A percentile compares a stretch with the other conserved stretches of the same genome.
These are phyloP conservation scores for Austroboletus niveus DNA, from an alignment of 1,284 basidiomycete species.

Conservation along the genomic window DNA sequence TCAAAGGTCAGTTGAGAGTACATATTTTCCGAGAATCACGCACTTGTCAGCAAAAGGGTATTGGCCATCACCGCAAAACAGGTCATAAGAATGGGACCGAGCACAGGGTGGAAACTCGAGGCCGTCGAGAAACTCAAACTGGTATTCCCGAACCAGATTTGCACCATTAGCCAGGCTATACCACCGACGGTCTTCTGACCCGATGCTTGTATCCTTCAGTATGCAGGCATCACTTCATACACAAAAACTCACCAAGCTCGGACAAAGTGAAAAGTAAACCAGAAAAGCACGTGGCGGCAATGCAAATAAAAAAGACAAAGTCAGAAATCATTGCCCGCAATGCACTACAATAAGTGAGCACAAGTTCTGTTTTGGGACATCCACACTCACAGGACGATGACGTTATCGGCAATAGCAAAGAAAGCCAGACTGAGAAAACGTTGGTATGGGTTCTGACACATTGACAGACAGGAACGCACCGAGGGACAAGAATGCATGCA, in stretches of 20 bases:
- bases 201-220: conserved; percentile 35
- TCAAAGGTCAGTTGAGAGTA: neutral
- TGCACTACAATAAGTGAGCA: conserved; percentile 44
- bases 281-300: conserved; percentile 83
- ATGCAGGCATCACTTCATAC: neutral
- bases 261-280: conserved; percentile 84
- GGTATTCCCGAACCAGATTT: conserved; percentile 84
- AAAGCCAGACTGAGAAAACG: conserved; percentile 63
- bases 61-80: conserved; percentile 81
- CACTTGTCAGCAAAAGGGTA: conserved; percentile 78
- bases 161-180: conserved; percentile 79
- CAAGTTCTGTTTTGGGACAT: neutral
- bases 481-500: conserved; percentile 84
- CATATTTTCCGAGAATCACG: conserved; percentile 24
- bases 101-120: conserved; percentile 77
- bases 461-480: conserved; percentile 38
- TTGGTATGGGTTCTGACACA: conserved; percentile 1
- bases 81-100: conserved; percentile 85
- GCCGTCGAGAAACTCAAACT: conserved; percentile 68
- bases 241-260: conserved; percentile 55
- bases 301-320: conserved; percentile 82
- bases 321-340: conserved; percentile 75
- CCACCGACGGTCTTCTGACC: conserved; percentile 64
- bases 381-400: conserved; percentile 67
- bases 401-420: conserved; percentile 81